Base-by-base conservation (phyloP, 2,329 filamentous ascomycete genomes). In the Fusarium mexicanum region DNA sequence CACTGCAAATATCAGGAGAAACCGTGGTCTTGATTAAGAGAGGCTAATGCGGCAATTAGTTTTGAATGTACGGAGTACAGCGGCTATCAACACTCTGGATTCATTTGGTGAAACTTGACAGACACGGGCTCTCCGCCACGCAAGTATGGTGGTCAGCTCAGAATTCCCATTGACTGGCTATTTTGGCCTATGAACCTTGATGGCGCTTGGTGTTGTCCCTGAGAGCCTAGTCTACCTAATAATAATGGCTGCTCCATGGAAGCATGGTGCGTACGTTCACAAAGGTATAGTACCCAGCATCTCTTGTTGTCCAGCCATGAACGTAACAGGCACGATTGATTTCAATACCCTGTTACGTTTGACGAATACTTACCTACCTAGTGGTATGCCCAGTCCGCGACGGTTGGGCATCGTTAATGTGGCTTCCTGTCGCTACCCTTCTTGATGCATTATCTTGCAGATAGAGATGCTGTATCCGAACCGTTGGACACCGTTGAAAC, bases 361-460 rank as follows among this genome's bases (percentile, higher is more conserved):
- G 35, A 16, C 20, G 29, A 41, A 44, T 35, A 9, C 46, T 18
- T 47, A 35, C 33, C 33, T 35, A 35, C 33, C 33, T 35, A 14
- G 35, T 20, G 24, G 54, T 17, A 48, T 33, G 14, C 20, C 26
- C 33, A 43, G 41, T 48, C 41, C 40, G 24, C 22, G 20, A 60
- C 47, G 26, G 35, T 58, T 60, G 22, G 43, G 61, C 24, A 24
- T 64, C 33, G 20, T 47, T 43, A 2, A 61, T 44, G 59, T 75
- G 72, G 72, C 72, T 73, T 71, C 20, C 61, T 75, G 69, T 74
- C 50, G 35, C 58, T 67, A 64, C 50, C 61, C 64, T 61, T 63
- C 54, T 59, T 44, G 43, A 43, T 58, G 51, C 59, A 53, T 69
- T 60, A 71, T 61, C 55, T 62, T 71, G 59, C 59, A 71, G 64